phyloP scores from a whole-genome alignment of 1,139 yeast genomes.

The Kluyveromyces sp. region DNA sequence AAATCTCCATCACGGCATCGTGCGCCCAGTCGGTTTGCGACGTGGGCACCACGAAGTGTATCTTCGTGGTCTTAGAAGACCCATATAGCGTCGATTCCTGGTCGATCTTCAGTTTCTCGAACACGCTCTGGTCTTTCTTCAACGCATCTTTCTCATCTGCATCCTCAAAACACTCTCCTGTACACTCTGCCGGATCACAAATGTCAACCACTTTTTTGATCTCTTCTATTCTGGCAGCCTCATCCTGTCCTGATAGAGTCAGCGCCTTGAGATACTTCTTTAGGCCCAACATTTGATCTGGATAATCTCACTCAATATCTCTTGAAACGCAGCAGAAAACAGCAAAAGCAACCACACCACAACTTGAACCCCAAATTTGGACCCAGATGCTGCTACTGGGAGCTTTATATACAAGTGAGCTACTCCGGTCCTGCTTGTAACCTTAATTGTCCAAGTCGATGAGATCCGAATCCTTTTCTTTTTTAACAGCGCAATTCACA shows the following conservation, averaged over 20 bases:
- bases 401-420: too few relatives aligned
- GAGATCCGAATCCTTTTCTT: too few relatives aligned
- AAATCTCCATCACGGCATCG: constrained; percentile 51
- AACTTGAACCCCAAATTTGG: too few relatives aligned
- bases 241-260: neutral
- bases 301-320: too few relatives aligned
- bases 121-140: constrained; percentile 18
- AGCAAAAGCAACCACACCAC: too few relatives aligned
- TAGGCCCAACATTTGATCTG: constrained; percentile 8
- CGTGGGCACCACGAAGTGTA: constrained; percentile 75
- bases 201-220: constrained; percentile 11
- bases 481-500: too few relatives aligned
- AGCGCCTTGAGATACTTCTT: constrained; percentile 1
- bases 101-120: constrained; percentile 41
- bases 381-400: too few relatives aligned
- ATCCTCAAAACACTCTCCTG: constrained; percentile 9
- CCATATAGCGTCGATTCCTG: constrained; percentile 55
- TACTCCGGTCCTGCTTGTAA: too few relatives aligned
- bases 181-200: constrained; percentile 7
- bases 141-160: constrained; percentile 8
- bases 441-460: too few relatives aligned
- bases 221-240: constrained; percentile 3
- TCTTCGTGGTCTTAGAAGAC: constrained; percentile 57
- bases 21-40: constrained; percentile 82
- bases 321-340: too few relatives aligned